Base-by-base conservation (phyloP, 306 rosid species). In the Malus sylvestris region DNA sequence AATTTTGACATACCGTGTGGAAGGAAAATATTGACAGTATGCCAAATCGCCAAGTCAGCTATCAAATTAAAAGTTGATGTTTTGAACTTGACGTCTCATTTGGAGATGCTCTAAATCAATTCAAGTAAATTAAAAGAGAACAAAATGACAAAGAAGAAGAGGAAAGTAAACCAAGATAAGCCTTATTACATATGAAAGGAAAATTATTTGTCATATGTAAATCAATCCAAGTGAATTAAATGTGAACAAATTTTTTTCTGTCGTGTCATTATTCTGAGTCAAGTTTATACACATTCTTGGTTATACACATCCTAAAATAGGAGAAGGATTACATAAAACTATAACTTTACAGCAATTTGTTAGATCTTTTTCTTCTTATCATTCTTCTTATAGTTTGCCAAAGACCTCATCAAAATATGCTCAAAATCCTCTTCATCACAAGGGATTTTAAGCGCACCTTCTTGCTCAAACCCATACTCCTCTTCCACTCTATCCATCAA, bases 361-460 rank as follows among this genome's bases (percentile, higher is more conserved):
- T 59, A 73, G 29, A 59, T 69, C 52, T 69, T 75, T 27, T 35
- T 40, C 72, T 51, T 71, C 51, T 75, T 75, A 44, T 19, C 73
- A 40, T 53, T 72, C 25, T 65, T 79, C 76, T 70, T 74, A 10
- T 49, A 27, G 75, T 25, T 70, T 22, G 51, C 71, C 57, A 68
- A 73, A 62, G 88, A 84, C 4, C 62, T 69, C 7, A 60, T 40
- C 61, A 87, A 72, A 68, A 87, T 79, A 23, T 71, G 30, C 42
- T 67, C 16, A 76, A 90, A 90, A 66, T 84, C 75, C 18, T 89
- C 57, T 81, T 87, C 91, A 52, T 87, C 89, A 49, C 94, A 89
- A 12, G 94, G 91, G 57, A 89, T 72, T 44, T 80, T 65, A 52
- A 89, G 67, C 30, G 81, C 87, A 35, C 94, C 93, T 52, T 86